phyloP scores from a whole-genome alignment of 2,329 filamentous ascomycete genomes.

The Monosporascus ibericus region DNA sequence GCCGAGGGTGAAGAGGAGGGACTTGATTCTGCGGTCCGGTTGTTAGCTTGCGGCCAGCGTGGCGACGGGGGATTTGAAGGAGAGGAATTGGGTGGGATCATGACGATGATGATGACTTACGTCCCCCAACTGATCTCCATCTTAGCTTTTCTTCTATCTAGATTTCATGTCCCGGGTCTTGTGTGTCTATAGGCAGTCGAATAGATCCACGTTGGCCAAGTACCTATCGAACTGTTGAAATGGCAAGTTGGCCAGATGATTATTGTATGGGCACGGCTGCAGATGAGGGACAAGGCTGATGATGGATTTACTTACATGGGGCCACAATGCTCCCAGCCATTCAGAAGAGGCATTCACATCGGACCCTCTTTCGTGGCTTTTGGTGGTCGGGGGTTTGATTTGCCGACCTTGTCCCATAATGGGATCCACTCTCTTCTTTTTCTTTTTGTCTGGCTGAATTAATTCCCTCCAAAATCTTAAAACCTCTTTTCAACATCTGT shows the following conservation, averaged over 20 bases:
- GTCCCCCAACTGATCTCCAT: neutral
- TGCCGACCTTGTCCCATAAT: no score
- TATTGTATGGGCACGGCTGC: neutral
- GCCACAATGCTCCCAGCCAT: no score
- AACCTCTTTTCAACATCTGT: neutral
- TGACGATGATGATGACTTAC: neutral
- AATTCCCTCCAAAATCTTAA: neutral
- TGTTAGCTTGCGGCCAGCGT: slow-evolving; percentile 3
- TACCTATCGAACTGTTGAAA: neutral
- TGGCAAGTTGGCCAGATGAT: neutral
- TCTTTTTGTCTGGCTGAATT: neutral
- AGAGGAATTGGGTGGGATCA: neutral
- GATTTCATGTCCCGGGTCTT: neutral
- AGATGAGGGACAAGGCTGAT: neutral
- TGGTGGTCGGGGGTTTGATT: neutral
- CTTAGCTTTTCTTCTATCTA: neutral
- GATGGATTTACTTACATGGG: neutral
- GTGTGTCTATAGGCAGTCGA: neutral
- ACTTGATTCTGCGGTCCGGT: slow-evolving; percentile 39
- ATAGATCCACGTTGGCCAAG: neutral
- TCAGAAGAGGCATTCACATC: neutral
- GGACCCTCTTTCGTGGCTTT: neutral
- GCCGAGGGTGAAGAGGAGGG: slow-evolving; percentile 57
- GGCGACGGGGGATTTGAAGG: neutral
- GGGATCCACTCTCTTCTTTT: neutral